Evolutionary conservation across 768 basidiomycete genomes (phyloP).

Genomic region (Boletus sp.): DNA sequence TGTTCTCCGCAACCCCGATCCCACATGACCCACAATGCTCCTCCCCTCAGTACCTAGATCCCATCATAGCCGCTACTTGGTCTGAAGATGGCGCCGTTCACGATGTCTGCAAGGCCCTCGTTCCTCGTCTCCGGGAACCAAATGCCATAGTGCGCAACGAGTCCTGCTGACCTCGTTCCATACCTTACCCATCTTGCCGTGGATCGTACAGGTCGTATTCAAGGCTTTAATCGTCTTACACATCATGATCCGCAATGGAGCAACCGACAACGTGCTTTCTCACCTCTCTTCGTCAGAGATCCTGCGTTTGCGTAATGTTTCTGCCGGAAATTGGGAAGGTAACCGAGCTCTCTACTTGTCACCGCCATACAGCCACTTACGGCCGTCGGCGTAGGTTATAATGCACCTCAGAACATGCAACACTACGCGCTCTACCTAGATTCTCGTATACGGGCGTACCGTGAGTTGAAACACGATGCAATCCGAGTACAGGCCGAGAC

Average conservation of each 20-base stretch:
- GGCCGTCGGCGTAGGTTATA: slow-evolving; percentile 56
- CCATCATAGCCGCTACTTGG: slow-evolving; percentile 96
- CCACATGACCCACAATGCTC: not conserved
- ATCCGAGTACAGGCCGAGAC: slow-evolving; percentile 91
- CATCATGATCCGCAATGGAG: slow-evolving; percentile 95
- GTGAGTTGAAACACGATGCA: slow-evolving; percentile 90
- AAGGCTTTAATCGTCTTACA: slow-evolving; percentile 95
- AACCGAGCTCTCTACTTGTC: slow-evolving; percentile 12
- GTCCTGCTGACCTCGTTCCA: not conserved
- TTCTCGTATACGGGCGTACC: slow-evolving; percentile 80
- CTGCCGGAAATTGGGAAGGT: slow-evolving; percentile 89
- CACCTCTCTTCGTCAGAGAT: slow-evolving; percentile 81
- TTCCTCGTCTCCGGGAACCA: slow-evolving; percentile 83
- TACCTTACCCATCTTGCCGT: not conserved
- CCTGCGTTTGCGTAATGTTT: slow-evolving; percentile 78
- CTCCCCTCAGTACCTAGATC: slow-evolving; percentile 79
- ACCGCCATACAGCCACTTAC: not conserved
- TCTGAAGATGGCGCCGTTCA: slow-evolving; percentile 89
- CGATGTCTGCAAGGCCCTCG: slow-evolving; percentile 88
- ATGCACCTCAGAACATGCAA: slow-evolving; percentile 80
- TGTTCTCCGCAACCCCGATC: slow-evolving; percentile 6
- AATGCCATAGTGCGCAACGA: slow-evolving; percentile 74
- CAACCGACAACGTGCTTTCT: slow-evolving; percentile 86
- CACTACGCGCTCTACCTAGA: slow-evolving; percentile 89
- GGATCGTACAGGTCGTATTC: slow-evolving; percentile 76